Base-by-base conservation (phyloP, 257 asterid species). In the Lavandula angustifolia region DNA sequence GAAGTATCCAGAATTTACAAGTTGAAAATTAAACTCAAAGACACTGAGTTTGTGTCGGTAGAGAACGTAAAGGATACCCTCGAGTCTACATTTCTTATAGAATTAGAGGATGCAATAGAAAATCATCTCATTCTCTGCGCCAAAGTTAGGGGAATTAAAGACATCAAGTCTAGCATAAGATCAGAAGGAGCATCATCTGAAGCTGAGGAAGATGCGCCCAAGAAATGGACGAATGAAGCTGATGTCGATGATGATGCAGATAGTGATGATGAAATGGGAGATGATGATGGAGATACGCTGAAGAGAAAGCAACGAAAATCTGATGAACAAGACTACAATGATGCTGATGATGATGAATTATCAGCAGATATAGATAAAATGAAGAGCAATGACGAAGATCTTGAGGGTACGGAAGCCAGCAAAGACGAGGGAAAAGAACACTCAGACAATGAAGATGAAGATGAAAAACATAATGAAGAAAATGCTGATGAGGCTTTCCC, bases 321-420 rank as follows among this genome's bases (percentile, higher is more conserved):
- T 0, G 96, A 92, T 85, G 99, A 92, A 73, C 75, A 84, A 83
- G 92, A 94, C 62, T 94, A 94, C 59, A 94, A 80, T 1, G 91
- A 86, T 58, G 88, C 52, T 46, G 72, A 85, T 54, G 98, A 81
- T 41, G 72, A 70, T 41, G 86, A 71, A 41, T 58, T 70, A 32
- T 29, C 69, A 55, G 60, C 76, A 27, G 82, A 68, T 48, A 27
- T 3, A 38, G 81, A 47, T 31, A 77, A 71, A 33, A 41, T 34
- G 18, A 59, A 60, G 62, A 78, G 54, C 60, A 74, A 71, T 66
- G 67, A 13, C 47, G 74, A 66, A 34, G 17, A 72, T 52, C 56
- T 13, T 51, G 82, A 70, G 48, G 87, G 69, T 53, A 54, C 12
- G 73, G 89, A 66, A 51, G 63, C 44, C 31, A 48, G 41, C 40